Evolutionary conservation across 257 asterid genomes (phyloP), one percentile per base, ranked within the genome.

Genomic region (Gentiana dahurica): DNA sequence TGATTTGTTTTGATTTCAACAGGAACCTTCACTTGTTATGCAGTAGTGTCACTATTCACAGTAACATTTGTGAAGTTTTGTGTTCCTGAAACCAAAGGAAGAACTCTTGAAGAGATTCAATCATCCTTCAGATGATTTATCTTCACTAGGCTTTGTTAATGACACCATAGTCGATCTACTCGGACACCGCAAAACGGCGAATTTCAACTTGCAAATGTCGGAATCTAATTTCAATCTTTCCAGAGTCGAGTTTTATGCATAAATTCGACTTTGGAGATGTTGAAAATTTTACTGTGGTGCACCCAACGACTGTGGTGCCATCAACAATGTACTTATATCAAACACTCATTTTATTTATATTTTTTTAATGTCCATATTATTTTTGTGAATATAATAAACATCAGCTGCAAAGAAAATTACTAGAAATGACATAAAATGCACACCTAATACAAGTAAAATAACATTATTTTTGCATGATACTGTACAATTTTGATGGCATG

Each of bases 71-170:
- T 82, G 65, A 68, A 68, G 36, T 39, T 84, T 67, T 84, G 93
- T 82, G 88, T 89, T 61, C 97, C 97, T 36, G 95, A 89, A 67
- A 89, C 95, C 60, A 84, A 86, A 77, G 97, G 97, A 55, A 84
- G 64, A 72, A 86, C 95, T 13, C 72, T 89, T 49, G 97, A 89
- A 79, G 95, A 86, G 65, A 89, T 85, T 51, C 87, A 88, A 54
- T 61, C 44, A 41, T 82, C 73, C 62, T 85, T 84, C 68, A 85
- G 75, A 70, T 80, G 81, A 84, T 62, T 56, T 2, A 12, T 33
- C 24, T 38, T 46, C 15, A 32, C 24, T 63, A 24, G 24, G 24
- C 24, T 24, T 24, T 24, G 24, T 24, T 24, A 24, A 24, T 24
- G 24, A 24, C 24, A 24, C 24, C 24, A 24, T 24, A 24, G 24